A percentile compares a stretch with the other conserved stretches of the same genome.
These are phyloP conservation scores for Taiozyma onychis DNA, from an alignment of 1,139 yeast genomes.

Conservation along the genomic window DNA sequence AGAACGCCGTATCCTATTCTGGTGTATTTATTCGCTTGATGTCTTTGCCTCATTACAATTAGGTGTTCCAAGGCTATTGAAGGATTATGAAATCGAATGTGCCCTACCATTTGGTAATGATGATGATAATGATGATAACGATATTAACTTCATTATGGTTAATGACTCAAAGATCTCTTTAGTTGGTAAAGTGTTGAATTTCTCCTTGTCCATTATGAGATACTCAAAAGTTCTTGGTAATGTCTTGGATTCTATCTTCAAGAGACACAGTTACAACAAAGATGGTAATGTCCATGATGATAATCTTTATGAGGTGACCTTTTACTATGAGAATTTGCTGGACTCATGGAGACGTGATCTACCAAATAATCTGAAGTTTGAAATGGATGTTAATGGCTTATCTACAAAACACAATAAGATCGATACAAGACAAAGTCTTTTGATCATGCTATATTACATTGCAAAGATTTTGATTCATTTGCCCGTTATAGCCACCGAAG, in stretches of 20 bases:
- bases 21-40: constrained; percentile 81
- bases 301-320: constrained; percentile 33
- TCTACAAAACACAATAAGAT: constrained; percentile 38
- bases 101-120: constrained; percentile 72
- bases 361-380: constrained; percentile 57
- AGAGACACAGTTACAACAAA: constrained; percentile 34
- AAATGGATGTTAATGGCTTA: constrained; percentile 60
- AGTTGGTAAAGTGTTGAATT: constrained; percentile 63
- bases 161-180: constrained; percentile 53
- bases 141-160: constrained; percentile 51
- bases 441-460: constrained; percentile 67
- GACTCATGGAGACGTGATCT: constrained; percentile 78
- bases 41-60: constrained; percentile 67
- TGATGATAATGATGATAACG: constrained; percentile 35
- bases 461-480: constrained; percentile 76
- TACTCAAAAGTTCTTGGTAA: constrained; percentile 71
- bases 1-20: constrained; percentile 73
- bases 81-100: constrained; percentile 81
- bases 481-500: constrained; percentile 57
- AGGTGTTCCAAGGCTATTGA: constrained; percentile 77
- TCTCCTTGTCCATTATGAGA: constrained; percentile 60
- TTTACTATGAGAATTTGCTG: constrained; percentile 59
- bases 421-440: constrained; percentile 50
- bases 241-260: constrained; percentile 61
- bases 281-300: constrained; percentile 20